Base-by-base conservation (phyloP, 306 rosid genomes). In the Quercus variabilis region DNA sequence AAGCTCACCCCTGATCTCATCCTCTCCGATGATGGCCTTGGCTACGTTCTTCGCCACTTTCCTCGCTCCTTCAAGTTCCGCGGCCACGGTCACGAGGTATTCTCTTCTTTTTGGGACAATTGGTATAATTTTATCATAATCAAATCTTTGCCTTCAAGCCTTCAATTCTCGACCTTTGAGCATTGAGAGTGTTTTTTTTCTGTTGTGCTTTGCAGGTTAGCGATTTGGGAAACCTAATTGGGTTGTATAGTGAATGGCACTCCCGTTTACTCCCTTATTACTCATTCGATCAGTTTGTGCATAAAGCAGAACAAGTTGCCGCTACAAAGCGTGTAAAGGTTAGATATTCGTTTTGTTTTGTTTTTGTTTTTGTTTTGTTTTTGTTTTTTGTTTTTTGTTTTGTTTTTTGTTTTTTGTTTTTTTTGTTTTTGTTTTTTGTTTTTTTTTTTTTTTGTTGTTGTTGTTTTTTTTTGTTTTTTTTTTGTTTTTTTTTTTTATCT, bases 1-100 rank as follows among this genome's bases (percentile, higher is more conserved):
- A 95, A 93, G 83, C 96, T 95, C 79, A 95, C 99, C 0, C 90
- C 99, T 3, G 93, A 89, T 0, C 85, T 90, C 25, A 88, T 95
- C 23, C 98, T 95, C 38, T 95, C 99, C 35, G 97, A 93, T 3
- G 93, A 95, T 30, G 99, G 99, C 76, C 94, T 95, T 46, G 98
- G 98, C 69, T 93, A 92, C 76, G 90, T 91, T 71, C 99, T 95
- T 70, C 98, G 97, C 84, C 93, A 95, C 77, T 95, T 95, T 55
- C 98, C 99, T 76, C 86, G 88, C 73, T 74, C 88, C 14, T 90
- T 95, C 91, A 95, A 88, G 82, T 93, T 85, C 84, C 93, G 89
- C 20, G 98, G 98, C 63, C 97, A 89, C 9, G 96, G 98, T 21
- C 88, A 91, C 54, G 99, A 95, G 98, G 99, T 92, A 63, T 9